Evolutionary conservation across 805 yeast genomes (phyloP).

Genomic region (Blastobotrys parvus): DNA sequence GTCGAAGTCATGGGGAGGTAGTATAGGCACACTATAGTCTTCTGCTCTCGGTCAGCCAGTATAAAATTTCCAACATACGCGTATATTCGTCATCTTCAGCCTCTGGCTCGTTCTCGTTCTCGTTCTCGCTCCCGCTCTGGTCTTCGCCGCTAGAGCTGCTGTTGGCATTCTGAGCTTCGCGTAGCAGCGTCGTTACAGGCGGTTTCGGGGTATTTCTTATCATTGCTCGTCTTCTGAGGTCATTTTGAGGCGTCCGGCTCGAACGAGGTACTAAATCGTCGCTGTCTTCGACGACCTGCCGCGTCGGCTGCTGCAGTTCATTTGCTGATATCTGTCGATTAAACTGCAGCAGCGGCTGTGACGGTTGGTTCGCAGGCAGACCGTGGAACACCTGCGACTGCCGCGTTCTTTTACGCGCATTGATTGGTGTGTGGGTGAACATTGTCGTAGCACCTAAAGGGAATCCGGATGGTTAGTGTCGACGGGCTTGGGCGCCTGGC

Average conservation of each 20-base stretch:
- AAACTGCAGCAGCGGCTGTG: constrained; percentile 1
- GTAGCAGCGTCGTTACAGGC: constrained; percentile 1
- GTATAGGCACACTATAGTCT: constrained; percentile 1
- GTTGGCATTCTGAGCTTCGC: no score
- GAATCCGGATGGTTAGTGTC: no score
- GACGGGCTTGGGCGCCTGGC: no score
- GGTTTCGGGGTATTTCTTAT: constrained; percentile 1
- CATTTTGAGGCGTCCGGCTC: no score
- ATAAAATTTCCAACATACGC: background rate
- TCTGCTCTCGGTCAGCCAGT: background rate
- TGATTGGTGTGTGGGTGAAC: constrained; percentile 3
- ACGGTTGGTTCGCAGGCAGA: constrained; percentile 1
- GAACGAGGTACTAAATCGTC: no score
- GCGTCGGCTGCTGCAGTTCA: no score
- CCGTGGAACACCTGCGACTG: constrained; percentile 1
- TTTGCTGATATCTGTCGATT: no score
- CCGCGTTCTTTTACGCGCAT: constrained; percentile 2
- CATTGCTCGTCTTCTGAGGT: no score
- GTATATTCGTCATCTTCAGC: background rate
- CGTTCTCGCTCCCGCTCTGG: constrained; percentile 1
- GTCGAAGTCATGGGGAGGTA: background rate
- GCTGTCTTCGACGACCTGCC: no score
- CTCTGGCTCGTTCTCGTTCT: constrained; percentile 9
- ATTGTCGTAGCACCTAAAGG: no score
- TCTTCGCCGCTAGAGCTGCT: constrained; percentile 5